A percentile compares a stretch with the other conserved stretches of the same genome.
phyloP scores from a whole-genome alignment of 495 filamentous ascomycete species.

The Xylaria bambusicola region DNA sequence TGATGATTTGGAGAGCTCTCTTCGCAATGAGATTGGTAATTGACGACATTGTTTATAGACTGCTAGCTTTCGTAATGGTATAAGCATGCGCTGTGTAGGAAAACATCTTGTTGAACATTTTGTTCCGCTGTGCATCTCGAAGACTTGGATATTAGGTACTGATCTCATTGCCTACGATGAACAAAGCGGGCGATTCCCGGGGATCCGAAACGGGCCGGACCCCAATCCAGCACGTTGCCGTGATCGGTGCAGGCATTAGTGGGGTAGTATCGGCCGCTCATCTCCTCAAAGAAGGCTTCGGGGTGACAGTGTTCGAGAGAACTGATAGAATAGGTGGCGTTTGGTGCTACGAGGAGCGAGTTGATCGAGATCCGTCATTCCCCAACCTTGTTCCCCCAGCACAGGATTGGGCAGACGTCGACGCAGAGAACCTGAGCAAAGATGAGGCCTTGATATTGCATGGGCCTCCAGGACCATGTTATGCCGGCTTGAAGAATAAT shows the following conservation, averaged over 20 bases:
- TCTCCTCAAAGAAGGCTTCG: slow-evolving; percentile 58
- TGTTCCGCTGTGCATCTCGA: too few species aligned
- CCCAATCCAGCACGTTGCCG: slow-evolving; percentile 53
- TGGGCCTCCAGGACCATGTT: slow-evolving; percentile 49
- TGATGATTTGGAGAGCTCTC: not conserved
- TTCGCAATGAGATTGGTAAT: slow-evolving; percentile 8
- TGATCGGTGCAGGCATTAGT: slow-evolving; percentile 72
- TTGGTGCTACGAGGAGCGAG: slow-evolving; percentile 66
- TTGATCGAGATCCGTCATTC: slow-evolving; percentile 58
- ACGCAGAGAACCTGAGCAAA: slow-evolving; percentile 26
- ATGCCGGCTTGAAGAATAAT: slow-evolving; percentile 65
- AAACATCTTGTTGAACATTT: too few species aligned
- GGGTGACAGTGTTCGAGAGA: slow-evolving; percentile 67
- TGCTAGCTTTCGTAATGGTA: not conserved
- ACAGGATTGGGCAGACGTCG: slow-evolving; percentile 36
- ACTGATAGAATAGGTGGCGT: slow-evolving; percentile 59
- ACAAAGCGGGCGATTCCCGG: not conserved
- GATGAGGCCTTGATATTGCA: slow-evolving; percentile 26
- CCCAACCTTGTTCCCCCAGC: slow-evolving; percentile 49
- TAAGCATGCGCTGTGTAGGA: not conserved
- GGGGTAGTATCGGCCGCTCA: slow-evolving; percentile 65
- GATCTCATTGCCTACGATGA: slow-evolving; percentile 1
- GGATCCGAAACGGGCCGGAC: slow-evolving; percentile 16
- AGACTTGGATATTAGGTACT: not conserved
- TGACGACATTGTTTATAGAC: not conserved